phyloP scores from a whole-genome alignment of 176 grass and related monocot species.

The bread wheat (Triticum aestivum) region IWGSC_CS_RefSeq_v2.1 NC_057794.1:533553601-533554100 shows the following conservation, averaged over 20 bases:
- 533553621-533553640: constrained; percentile 76
- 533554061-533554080: background rate
- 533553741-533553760: too few species aligned
- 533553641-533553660: constrained; percentile 10
- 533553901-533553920: background rate
- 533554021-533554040: background rate
- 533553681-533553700: background rate
- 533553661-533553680: constrained; percentile 16
- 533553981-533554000: background rate
- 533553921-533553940: background rate
- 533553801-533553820: background rate
- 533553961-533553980: constrained; percentile 12
- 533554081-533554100: background rate
- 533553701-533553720: too few species aligned
- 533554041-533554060: too few species aligned
- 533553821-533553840: background rate
- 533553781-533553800: background rate
- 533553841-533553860: background rate
- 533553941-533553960: background rate
- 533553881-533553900: background rate
- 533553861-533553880: background rate
- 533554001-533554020: background rate
- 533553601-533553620: constrained; percentile 52
- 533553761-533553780: too few species aligned
- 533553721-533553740: too few species aligned